Evolutionary conservation across 2,329 filamentous ascomycete species (phyloP), one percentile per base, ranked within the genome.

Genomic region (Neopestalotiopsis rosae): DNA sequence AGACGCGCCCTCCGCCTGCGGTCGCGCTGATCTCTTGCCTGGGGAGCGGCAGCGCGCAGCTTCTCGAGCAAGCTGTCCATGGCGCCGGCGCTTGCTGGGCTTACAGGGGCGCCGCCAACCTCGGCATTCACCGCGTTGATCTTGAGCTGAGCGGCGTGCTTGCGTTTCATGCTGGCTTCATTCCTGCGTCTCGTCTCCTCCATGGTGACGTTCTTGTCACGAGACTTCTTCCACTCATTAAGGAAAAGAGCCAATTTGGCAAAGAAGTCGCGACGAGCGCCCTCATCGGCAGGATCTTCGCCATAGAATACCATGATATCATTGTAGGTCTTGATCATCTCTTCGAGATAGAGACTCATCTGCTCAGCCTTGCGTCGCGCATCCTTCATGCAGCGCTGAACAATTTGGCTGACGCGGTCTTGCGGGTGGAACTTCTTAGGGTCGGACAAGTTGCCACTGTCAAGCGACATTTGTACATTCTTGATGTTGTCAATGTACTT

Each of bases 61-160:
- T 98, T 98, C 88, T 98, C 94, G 63, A 99, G 89, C 30, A 99
- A 85, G 56, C 92, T 94, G 82, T 99, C 96, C 95, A 99, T 98
- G 66, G 95, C 96, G 67, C 95, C 96, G 6, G 94, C 94, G 68
- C 89, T 91, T 40, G 88, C 87, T 30, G 94, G 92, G 2, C 91
- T 92, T 38, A 87, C 84, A 5, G 90, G 90, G 20, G 82, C 81
- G 20, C 76, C 80, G 14, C 81, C 82, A 49, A 79, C 73, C 32
- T 75, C 73, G n/a, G 80, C 81, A n/a, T 84, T 83, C 14, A 79
- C 79, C 13, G 82, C 76, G 17, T 83, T 79, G 7, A 87, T 81
- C 76, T 92, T 92, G 72, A 91, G 84, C 74, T 91, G 87, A 38
- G 34, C 34, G n/a, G 89, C 88, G 72, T 93, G 89, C 83, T 97